These are phyloP conservation scores for Vitis rupestris DNA, from an alignment of 164 flowering plant species.

Conservation along the genomic window DNA sequence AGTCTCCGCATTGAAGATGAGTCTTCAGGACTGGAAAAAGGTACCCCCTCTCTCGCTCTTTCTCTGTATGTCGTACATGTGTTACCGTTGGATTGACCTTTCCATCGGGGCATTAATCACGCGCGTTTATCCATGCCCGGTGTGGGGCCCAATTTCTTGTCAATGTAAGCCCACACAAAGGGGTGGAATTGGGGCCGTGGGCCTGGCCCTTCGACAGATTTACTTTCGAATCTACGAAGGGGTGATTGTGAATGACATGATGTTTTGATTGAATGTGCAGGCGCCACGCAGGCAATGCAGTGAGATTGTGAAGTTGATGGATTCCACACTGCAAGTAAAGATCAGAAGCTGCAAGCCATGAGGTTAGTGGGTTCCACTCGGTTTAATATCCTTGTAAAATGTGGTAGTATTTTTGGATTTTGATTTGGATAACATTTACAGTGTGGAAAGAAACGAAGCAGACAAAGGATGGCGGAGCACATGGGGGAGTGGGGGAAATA, in stretches of 20 bases:
- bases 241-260: not conserved
- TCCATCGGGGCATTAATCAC: too few species aligned
- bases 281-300: constrained; percentile 68
- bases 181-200: too few species aligned
- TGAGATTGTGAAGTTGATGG: constrained; percentile 30
- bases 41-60: constrained; percentile 19
- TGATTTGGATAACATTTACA: constrained; percentile 12
- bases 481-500: too few species aligned
- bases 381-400: too few species aligned
- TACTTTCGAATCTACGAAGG: too few species aligned
- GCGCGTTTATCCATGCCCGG: too few species aligned
- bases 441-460: not conserved
- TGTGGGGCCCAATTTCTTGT: too few species aligned
- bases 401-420: too few species aligned
- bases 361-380: not conserved
- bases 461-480: too few species aligned
- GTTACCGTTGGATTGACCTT: too few species aligned
- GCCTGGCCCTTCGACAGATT: too few species aligned
- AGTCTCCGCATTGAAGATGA: constrained; percentile 42
- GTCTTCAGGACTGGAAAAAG: constrained; percentile 36
- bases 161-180: too few species aligned
- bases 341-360: constrained; percentile 42
- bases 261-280: constrained; percentile 27
- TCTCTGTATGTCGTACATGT: not conserved
- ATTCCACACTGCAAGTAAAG: constrained; percentile 27